These are phyloP conservation scores for Durio zibethinus DNA, from an alignment of 345 rosid species.

Conservation along the genomic window DNA sequence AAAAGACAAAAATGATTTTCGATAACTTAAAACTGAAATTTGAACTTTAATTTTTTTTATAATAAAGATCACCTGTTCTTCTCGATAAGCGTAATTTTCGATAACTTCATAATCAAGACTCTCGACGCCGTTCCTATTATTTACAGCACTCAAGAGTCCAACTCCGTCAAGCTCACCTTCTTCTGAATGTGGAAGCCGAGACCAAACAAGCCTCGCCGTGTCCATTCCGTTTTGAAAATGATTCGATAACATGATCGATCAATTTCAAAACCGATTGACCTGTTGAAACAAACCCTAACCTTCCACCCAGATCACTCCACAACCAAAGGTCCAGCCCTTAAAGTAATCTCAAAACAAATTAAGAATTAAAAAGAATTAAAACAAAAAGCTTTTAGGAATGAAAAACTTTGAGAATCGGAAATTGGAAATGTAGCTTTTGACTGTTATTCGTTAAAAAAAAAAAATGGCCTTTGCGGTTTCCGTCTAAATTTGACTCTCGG, in stretches of 20 bases:
- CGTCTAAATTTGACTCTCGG: neutral
- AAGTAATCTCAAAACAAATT: neutral
- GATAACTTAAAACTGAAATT: neutral
- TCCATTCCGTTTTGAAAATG: slow-evolving; percentile 75
- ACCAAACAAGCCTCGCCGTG: slow-evolving; percentile 71
- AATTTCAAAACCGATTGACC: slow-evolving; percentile 16
- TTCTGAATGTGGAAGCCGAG: slow-evolving; percentile 73
- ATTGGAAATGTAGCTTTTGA: neutral
- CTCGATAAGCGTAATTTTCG: slow-evolving; percentile 89
- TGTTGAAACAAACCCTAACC: neutral
- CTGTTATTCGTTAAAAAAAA: neutral
- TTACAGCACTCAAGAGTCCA: slow-evolving; percentile 41
- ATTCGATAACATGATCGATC: slow-evolving; percentile 60
- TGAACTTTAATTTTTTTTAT: neutral
- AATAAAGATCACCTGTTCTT: slow-evolving; percentile 60
- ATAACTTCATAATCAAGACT: slow-evolving; percentile 95
- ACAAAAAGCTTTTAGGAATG: neutral
- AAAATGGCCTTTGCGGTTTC: neutral
- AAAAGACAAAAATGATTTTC: neutral
- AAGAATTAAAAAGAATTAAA: neutral
- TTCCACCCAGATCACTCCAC: slow-evolving; percentile 5
- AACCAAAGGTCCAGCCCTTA: neutral
- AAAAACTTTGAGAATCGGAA: neutral
- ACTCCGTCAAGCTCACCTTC: slow-evolving; percentile 55
- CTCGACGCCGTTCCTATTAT: slow-evolving; percentile 46